phyloP scores from a whole-genome alignment of 2,329 filamentous ascomycete species.

The Sporothrix mexicana region DNA sequence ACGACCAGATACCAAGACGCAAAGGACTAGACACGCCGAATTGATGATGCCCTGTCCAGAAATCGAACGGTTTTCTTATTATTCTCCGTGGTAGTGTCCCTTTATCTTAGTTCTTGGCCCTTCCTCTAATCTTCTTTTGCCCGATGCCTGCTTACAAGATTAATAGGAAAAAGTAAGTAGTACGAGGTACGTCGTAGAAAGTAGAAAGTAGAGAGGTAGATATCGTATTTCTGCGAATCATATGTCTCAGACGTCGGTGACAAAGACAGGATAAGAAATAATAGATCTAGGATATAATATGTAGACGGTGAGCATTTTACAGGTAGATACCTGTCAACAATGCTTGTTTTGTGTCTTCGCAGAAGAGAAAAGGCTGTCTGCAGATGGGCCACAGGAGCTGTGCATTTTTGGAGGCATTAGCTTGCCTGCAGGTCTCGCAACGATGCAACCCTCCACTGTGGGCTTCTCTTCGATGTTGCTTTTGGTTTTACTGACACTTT shows the following conservation, averaged over 20 bases:
- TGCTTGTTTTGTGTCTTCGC: too few species aligned
- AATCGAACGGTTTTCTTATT: constrained; percentile 10
- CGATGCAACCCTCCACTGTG: constrained; percentile 20
- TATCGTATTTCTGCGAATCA: constrained; percentile 7
- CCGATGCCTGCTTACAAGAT: background rate
- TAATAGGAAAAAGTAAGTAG: too few species aligned
- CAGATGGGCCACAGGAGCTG: background rate
- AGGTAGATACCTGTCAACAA: too few species aligned
- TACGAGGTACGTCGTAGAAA: too few species aligned
- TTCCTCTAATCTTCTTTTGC: background rate
- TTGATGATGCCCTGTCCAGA: background rate
- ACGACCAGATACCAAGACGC: background rate
- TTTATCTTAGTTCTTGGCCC: background rate
- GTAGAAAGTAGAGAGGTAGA: background rate
- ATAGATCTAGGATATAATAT: background rate
- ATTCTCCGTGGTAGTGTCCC: background rate
- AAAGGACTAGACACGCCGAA: background rate
- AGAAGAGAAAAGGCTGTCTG: background rate
- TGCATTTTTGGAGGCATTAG: background rate
- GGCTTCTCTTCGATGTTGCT: background rate
- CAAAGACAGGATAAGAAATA: background rate
- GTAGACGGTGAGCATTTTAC: background rate
- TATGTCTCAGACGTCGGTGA: background rate
- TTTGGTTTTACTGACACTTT: background rate
- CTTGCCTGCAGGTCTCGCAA: constrained; percentile 23